Evolutionary conservation across 176 grass and related monocot genomes (phyloP), one percentile per base, ranked within the genome.

Genomic region (Puya raimondii): DNA sequence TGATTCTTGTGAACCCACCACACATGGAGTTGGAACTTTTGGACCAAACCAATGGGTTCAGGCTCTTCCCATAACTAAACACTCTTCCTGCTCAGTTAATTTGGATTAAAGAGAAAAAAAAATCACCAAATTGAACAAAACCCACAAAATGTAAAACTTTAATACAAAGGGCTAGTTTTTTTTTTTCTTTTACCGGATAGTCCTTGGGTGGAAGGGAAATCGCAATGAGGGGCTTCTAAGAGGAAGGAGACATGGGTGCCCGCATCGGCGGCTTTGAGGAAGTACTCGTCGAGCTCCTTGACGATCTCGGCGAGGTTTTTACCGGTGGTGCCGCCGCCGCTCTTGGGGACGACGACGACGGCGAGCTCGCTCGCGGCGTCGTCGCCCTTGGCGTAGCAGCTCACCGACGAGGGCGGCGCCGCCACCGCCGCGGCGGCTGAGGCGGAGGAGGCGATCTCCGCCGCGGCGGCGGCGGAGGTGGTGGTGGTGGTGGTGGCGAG

Each of bases 221-320:
- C 89, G 68, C 86, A 85, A 80, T 86, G 86, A 12, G 86, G 89
- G 6, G 86, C 86, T 80, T 97, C 94, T 65, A 97, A 83, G 33
- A 93, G 79, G 11, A 75, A 75, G 2, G 94, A 82, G 51, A 97
- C 94, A 53, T 84, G 84, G 15, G 71, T 70, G 29, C 94, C 94
- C 23, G 89, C 81, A 7, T 97, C 94, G 11, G 89, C 82, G 2
- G 94, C 89, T 84, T 97, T 97, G 74, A 97, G 89, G 78, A 97
- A 97, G 90, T 97, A 97, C 74, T 97, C 94, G 25, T 97, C 94
- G 10, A 97, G 87, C 64, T 97, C 94, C 63, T 88, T 88, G 20
- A 86, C 87, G 65, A 97, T 93, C 84, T 92, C 94, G 5, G 89
- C 79, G 47, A 97, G 86, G 59, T 93, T 89, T 73, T 97, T 97